These are phyloP conservation scores for Tulasnella sp. DNA, from an alignment of 768 basidiomycete genomes.

Conservation along the genomic window DNA sequence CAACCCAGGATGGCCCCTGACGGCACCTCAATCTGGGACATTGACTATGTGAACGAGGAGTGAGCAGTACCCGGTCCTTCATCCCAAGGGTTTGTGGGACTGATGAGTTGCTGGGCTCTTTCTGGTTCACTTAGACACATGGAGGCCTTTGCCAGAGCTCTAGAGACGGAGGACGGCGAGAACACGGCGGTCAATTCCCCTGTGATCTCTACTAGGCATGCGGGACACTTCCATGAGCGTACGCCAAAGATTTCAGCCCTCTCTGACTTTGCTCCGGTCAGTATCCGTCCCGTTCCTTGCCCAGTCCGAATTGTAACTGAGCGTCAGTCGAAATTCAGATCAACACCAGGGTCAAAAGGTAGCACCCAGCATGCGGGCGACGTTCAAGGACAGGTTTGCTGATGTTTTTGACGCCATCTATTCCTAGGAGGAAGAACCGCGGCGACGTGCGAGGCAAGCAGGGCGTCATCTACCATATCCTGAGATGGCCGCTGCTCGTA, in stretches of 20 bases:
- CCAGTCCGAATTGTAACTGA: neutral
- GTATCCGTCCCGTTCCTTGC: neutral
- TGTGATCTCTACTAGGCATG: slow-evolving; percentile 22
- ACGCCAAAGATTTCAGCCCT: slow-evolving; percentile 71
- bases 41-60: slow-evolving; percentile 62
- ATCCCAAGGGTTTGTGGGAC: neutral
- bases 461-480: slow-evolving; percentile 63
- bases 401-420: too few relatives aligned
- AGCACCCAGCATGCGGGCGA: too few relatives aligned
- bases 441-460: slow-evolving; percentile 28
- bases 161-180: slow-evolving; percentile 45
- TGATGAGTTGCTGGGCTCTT: neutral
- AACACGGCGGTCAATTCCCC: slow-evolving; percentile 28
- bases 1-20: slow-evolving; percentile 1
- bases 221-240: slow-evolving; percentile 30
- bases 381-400: too few relatives aligned
- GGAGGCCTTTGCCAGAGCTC: slow-evolving; percentile 62
- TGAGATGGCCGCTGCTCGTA: slow-evolving; percentile 82
- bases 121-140: slow-evolving; percentile 39
- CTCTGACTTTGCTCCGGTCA: slow-evolving; percentile 69
- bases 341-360: slow-evolving; percentile 70
- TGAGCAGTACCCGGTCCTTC: slow-evolving; percentile 28
- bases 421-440: slow-evolving; percentile 30
- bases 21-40: slow-evolving; percentile 28
- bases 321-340: slow-evolving; percentile 30